Base-by-base conservation (phyloP, 805 yeast species). In the Tanozyma kutaoensis region DNA sequence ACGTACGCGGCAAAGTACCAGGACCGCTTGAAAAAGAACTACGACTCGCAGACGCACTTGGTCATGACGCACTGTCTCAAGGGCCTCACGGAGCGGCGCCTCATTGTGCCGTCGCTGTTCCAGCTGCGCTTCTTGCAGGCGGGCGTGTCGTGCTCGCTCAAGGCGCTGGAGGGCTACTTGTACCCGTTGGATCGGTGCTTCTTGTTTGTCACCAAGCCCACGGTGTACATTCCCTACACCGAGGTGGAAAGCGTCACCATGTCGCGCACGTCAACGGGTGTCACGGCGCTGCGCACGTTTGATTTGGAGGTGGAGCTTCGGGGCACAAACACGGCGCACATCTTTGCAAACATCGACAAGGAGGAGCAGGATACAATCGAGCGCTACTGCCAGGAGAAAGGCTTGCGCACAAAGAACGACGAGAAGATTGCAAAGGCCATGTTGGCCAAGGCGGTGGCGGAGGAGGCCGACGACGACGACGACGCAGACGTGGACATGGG, bases 161-260 rank as follows among this genome's bases (percentile, higher is more conserved):
- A 88, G 52, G 97, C 97, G 0, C 78, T 81, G 27, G 97, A 91
- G 58, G 97, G 98, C 16, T 79, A 85, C 41, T 56, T 91, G 33
- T 91, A 81, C 51, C 84, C 93, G n/a, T 66, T 91, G 32, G 98
- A 91, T 38, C 80, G 82, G 53, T 80, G 94, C 30, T 71, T 91
- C 46, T 56, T 91, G 35, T 88, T 91, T 48, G 76, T 88, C 25
- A 85, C 95, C 14, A 91, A 91, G 50, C 95, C 98, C 24, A 85
- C 96, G 0, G 72, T 91, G 22, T 80, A 80, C 50, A 80, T 91
- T 37, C 94, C 96, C 30, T 79, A 72, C 50, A 60, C 79, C 1
- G 97, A 91, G 41, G 70, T 91, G 22, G 61, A 75, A 28, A 67
- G 64, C 22, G 73, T 91, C 18, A 72, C 79, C 20, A 77, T 91